Conservation (phyloP, 1,284 basidiomycete genomes). For the Abortiporus biennis region DNA sequence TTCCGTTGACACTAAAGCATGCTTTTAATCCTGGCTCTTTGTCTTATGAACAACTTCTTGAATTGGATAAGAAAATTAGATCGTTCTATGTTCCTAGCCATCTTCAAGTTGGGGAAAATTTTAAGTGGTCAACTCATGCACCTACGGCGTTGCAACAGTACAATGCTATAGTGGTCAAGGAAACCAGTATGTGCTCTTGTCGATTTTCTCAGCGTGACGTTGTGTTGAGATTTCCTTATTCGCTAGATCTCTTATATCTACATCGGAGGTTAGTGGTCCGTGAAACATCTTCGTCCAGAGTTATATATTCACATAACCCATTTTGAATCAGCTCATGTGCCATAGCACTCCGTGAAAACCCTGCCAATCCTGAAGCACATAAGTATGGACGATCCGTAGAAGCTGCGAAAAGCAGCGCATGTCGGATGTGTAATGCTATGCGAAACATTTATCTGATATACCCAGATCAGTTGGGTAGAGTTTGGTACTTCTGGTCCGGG, state of each 20-base stretch:
- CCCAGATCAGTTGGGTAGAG: constrained; percentile 25
- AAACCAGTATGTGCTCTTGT: constrained; percentile 33
- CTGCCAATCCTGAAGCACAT: constrained; percentile 36
- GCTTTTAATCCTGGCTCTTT: constrained; percentile 27
- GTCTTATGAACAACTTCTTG: constrained; percentile 33
- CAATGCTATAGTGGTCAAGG: constrained; percentile 31
- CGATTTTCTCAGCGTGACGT: not conserved
- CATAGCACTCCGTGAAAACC: constrained; percentile 36
- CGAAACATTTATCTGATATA: constrained; percentile 32
- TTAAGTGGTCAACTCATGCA: constrained; percentile 34
- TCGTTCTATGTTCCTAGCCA: constrained; percentile 37
- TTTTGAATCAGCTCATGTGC: constrained; percentile 32
- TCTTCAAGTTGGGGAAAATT: constrained; percentile 24
- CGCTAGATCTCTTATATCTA: constrained; percentile 42
- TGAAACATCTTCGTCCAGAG: not conserved
- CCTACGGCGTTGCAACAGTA: constrained; percentile 40
- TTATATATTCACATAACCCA: not conserved
- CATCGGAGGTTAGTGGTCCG: constrained; percentile 29
- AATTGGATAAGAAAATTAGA: constrained; percentile 40
- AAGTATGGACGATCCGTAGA: constrained; percentile 41
- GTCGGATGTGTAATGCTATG: constrained; percentile 34
- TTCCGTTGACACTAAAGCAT: constrained; percentile 36
- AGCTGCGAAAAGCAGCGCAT: constrained; percentile 38
- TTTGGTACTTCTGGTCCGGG: constrained; percentile 50
- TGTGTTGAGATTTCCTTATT: not conserved